A percentile compares a stretch with the other conserved stretches of the same genome.
phyloP scores from a whole-genome alignment of 148 eudicot genomes.

The Rhododendron vialii region DNA sequence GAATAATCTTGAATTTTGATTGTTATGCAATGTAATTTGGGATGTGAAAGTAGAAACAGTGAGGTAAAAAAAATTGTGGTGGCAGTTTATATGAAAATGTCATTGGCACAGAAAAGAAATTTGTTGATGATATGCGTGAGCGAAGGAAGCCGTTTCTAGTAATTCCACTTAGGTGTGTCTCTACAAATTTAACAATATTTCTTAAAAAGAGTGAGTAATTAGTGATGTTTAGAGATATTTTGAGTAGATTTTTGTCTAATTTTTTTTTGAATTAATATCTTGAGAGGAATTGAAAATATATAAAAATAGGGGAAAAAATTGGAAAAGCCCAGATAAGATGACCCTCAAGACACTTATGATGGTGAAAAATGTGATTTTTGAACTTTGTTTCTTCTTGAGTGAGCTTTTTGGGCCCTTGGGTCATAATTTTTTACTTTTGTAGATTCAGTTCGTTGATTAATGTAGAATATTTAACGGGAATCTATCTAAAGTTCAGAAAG shows the following conservation, averaged over 20 bases:
- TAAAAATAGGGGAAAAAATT: neutral
- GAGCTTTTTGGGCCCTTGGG: neutral
- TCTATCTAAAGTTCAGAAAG: neutral
- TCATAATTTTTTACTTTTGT: neutral
- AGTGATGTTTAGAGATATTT: neutral
- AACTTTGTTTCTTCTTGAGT: neutral
- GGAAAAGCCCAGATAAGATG: neutral
- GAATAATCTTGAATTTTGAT: no score
- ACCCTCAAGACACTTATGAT: neutral
- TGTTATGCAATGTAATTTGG: no score
- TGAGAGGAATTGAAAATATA: neutral
- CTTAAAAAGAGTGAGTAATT: neutral
- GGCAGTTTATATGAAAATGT: neutral
- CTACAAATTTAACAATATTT: neutral
- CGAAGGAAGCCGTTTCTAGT: neutral
- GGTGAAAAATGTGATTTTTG: neutral
- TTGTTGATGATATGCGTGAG: neutral
- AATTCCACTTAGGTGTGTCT: neutral
- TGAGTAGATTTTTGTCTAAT: neutral
- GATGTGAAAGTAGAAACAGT: neutral
- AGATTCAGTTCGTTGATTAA: neutral
- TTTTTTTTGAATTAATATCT: neutral
- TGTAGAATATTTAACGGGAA: neutral
- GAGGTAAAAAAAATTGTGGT: neutral
- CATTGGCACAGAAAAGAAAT: neutral